Evolutionary conservation across 1,139 yeast genomes (phyloP), one percentile per base, ranked within the genome.

Genomic region (Suhomyces taliae): DNA sequence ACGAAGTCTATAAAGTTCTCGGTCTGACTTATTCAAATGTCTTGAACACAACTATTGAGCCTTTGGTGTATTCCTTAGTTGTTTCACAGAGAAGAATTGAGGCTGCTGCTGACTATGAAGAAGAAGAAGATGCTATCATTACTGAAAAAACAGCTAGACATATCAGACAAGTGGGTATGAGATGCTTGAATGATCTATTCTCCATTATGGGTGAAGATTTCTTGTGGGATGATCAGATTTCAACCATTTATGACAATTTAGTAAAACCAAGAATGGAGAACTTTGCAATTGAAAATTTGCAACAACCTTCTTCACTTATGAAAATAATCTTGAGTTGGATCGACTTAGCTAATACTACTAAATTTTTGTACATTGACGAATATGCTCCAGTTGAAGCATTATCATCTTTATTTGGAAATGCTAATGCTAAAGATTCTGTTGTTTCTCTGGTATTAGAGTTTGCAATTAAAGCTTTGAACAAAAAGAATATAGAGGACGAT

Each of bases 251-350:
- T 58, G 61, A 68, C 3, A 61, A 70, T 37, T 70, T 90, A 34
- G 70, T 93, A n/a, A 58, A 61, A 24, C 91, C 96, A 10, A 80
- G 95, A 58, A 71, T 93, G 57, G 69, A 56, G 1, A 72, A 77
- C 26, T 90, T 91, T 63, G 85, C 87, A 3, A 76, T 70, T 37
- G 96, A 88, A 57, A 91, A 91, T 61, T 71, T 87, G 40, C 95
- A 90, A 59, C 90, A 85, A 58, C 85, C 91, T 1, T 90, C 97
- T 0, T 80, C 96, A 0, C 65, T 91, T 42, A 71, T 91, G 79
- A 79, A 74, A 48, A 64, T 90, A n/a, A 79, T 91, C 56, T 67
- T 80, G 6, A 71, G 79, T 12, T 80, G 96, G 83, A 78, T 93
- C 39, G 72, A 76, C 11, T 67, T 70, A 29, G 70, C 74, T 10